phyloP scores from a whole-genome alignment of 2,329 filamentous ascomycete species.

The Botryotinia calthae region DNA sequence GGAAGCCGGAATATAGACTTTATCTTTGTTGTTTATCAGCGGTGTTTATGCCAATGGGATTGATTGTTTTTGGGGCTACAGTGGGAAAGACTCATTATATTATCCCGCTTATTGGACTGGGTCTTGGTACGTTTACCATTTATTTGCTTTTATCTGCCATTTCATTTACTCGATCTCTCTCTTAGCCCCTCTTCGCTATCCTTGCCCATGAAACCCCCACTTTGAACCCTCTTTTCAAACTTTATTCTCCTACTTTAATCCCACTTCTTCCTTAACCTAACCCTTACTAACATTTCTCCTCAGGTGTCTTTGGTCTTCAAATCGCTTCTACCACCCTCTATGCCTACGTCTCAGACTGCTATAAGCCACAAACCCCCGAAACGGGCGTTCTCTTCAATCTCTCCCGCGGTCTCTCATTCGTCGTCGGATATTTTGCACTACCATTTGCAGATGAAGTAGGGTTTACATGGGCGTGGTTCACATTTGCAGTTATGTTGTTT shows the following conservation, averaged over 20 bases:
- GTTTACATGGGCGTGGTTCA: slow-evolving; percentile 33
- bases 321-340: slow-evolving; percentile 35
- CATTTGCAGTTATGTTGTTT: slow-evolving; percentile 31
- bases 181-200: not conserved
- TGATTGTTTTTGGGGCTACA: slow-evolving; percentile 36
- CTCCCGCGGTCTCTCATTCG: slow-evolving; percentile 31
- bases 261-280: not conserved
- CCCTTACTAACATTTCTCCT: not conserved
- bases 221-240: slow-evolving; percentile 25
- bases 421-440: slow-evolving; percentile 33
- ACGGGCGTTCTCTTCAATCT: slow-evolving; percentile 35
- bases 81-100: slow-evolving; percentile 29
- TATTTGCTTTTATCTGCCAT: not conserved
- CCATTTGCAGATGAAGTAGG: slow-evolving; percentile 30
- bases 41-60: slow-evolving; percentile 34
- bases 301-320: slow-evolving; percentile 33
- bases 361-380: slow-evolving; percentile 34
- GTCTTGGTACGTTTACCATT: slow-evolving; percentile 23
- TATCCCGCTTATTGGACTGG: slow-evolving; percentile 33
- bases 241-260: slow-evolving; percentile 26
- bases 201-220: not conserved
- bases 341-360: slow-evolving; percentile 35
- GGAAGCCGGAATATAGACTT: slow-evolving; percentile 35
- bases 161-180: not conserved
- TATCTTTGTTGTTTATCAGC: slow-evolving; percentile 33